Base-by-base conservation (phyloP, 192 early-diverging fungal genomes). In the Mycoemilia scoparia region DNA sequence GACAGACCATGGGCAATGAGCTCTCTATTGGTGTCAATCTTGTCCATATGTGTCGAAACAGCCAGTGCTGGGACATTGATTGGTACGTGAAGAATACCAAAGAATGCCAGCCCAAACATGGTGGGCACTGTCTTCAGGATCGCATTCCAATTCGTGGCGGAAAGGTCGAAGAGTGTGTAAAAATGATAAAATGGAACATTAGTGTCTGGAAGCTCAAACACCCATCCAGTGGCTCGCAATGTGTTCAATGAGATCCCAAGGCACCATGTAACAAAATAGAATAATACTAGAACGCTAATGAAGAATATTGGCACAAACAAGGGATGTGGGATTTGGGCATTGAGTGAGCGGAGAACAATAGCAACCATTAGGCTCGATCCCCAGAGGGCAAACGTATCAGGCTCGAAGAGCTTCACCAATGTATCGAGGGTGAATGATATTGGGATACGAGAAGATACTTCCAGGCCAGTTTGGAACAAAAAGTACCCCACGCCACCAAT, bases 401-500 rank as follows among this genome's bases (percentile, higher is more conserved):
- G 57, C 31, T 69, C 51, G 45, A 96, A 80, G 3, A 98, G 53
- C 7, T 55, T 46, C 22, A 51, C 51, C 31, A 92, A 39, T 3
- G 68, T 78, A 3, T 54, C 55, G 18, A 74, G 50, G 8, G 49
- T 59, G 26, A 79, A 73, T 3, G 51, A 63, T 13, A 85, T 60
- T 21, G 68, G 54, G 3, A 89, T 33, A 32, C 64, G 51, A 1
- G 74, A 71, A 0, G 84, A 77, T 3, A 96, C 78, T 54, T 98
- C 93, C 14, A 98, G 57, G 12, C 74, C 93, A 0, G 93, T 98
- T 26, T 79, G 65, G 5, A 98, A 36, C 40, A 98, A 47, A 51
- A 98, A 98, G 71, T 84, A 86, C 18, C 88, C 87, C 12, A 93
- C 87, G 24, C 88, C 88, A 35, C 64, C 90, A 45, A 95, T 93